Evolutionary conservation across 257 asterid genomes (phyloP).

Genomic region (Fraxinus cuspidata): DNA sequence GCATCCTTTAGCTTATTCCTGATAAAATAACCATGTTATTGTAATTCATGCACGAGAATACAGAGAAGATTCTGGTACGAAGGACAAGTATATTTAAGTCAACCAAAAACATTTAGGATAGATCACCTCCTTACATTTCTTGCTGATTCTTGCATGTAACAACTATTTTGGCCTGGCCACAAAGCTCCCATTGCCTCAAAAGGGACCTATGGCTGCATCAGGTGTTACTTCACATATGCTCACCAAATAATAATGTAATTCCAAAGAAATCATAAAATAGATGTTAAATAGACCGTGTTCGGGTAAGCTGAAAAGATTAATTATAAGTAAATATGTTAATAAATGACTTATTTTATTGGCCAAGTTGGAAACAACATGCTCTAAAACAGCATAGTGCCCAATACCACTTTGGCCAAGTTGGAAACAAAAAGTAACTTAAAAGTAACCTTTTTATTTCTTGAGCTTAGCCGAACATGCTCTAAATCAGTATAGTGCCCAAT

Average conservation of each 20-base stretch:
- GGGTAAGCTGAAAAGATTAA: too few relatives aligned
- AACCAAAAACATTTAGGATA: constrained; percentile 13
- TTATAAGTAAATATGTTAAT: too few relatives aligned
- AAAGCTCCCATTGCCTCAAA: constrained; percentile 82
- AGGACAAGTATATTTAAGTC: neutral
- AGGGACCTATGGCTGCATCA: constrained; percentile 75
- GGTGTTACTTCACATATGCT: constrained; percentile 2
- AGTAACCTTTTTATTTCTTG: neutral
- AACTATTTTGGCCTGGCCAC: constrained; percentile 94
- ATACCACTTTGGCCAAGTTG: neutral
- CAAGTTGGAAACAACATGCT: neutral
- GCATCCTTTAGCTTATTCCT: constrained; percentile 93
- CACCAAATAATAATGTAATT: neutral
- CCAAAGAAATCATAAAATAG: neutral
- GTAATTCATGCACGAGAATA: neutral
- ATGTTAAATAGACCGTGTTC: neutral
- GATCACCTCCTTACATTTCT: constrained; percentile 80
- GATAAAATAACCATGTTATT: constrained; percentile 11
- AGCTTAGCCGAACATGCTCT: neutral
- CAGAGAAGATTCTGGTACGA: neutral
- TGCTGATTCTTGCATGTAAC: constrained; percentile 97
- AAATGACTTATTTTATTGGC: neutral
- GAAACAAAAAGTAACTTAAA: neutral
- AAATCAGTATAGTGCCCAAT: neutral
- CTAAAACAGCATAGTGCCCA: too few relatives aligned